Evolutionary conservation across 257 asterid genomes (phyloP), one percentile per base, ranked within the genome.

Genomic region (Thymus mandschuricus): DNA sequence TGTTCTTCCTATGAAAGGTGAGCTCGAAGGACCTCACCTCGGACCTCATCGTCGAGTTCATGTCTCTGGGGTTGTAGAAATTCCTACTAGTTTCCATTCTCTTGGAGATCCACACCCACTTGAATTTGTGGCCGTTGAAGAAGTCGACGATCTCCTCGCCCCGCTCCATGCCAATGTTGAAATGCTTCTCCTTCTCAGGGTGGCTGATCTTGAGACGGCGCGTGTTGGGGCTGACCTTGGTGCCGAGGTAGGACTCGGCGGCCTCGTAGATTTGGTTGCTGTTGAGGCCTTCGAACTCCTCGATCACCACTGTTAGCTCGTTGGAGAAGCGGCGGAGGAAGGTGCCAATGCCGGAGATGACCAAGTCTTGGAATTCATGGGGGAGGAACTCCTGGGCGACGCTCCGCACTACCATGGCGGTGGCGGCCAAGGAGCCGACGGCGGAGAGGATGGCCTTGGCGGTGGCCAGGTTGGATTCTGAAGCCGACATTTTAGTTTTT

Each of bases 181-280:
- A 65, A 60, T 75, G 68, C 10, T 86, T 83, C 35, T 81, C 89
- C 46, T 84, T 84, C 2, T 78, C 86, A 5, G 80, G 81, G 73
- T 80, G 80, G 86, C 90, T 84, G 78, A 89, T 67, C 60, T 83
- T 89, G 60, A 86, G 72, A 13, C 88, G 81, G 0, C 87, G 80
- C 0, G 86, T 76, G 45, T 59, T 43, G 8, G 92, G 85, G 70
- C 83, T 72, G 71, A 79, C 1, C 63, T 75, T 89, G 13, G 79
- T 49, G 67, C 89, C 88, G 13, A 89, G 71, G 46, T 84, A 83
- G 67, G 65, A 12, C 35, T 81, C 85, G 9, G 95, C 86, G 0
- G 92, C 90, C 21, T 80, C 90, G 49, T 83, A 87, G 77, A 87
- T 74, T 68, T 87, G 82, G 70, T 89, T 87, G 72, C 2, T 64